Conservation (phyloP, 768 basidiomycete genomes). For the Candolleomyces efflorescens region DNA sequence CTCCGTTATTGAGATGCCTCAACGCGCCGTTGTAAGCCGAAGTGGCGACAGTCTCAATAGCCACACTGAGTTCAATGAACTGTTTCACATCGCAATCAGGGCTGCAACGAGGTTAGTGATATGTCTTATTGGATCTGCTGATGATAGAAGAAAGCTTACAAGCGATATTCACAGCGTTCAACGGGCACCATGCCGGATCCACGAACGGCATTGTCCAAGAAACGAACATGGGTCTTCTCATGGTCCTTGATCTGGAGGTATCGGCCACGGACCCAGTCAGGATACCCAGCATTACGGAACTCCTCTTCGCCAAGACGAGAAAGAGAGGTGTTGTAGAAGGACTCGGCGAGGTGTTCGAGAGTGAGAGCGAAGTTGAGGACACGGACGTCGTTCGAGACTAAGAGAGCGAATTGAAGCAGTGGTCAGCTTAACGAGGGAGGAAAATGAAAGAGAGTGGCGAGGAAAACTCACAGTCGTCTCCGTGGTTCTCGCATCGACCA, state of each 20-base stretch:
- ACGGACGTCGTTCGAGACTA: slow-evolving; percentile 10
- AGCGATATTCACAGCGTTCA: slow-evolving; percentile 55
- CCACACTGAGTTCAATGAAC: slow-evolving; percentile 47
- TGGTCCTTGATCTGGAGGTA: slow-evolving; percentile 47
- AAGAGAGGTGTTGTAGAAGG: slow-evolving; percentile 40
- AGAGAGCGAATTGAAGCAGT: no score
- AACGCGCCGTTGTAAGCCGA: slow-evolving; percentile 61
- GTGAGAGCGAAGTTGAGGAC: slow-evolving; percentile 42
- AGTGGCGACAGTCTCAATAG: slow-evolving; percentile 53
- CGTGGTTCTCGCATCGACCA: neutral
- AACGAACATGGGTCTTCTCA: slow-evolving; percentile 24
- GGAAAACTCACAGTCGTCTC: neutral
- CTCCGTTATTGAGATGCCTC: slow-evolving; percentile 39
- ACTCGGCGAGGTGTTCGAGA: slow-evolving; percentile 40
- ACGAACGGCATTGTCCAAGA: slow-evolving; percentile 37
- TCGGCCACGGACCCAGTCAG: slow-evolving; percentile 40
- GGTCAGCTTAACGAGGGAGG: neutral
- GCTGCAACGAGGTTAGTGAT: slow-evolving; percentile 19
- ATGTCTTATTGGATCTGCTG: neutral
- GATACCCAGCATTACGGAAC: slow-evolving; percentile 43
- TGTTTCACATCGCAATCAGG: slow-evolving; percentile 40
- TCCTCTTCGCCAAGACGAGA: slow-evolving; percentile 33
- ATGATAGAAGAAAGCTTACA: slow-evolving; percentile 32
- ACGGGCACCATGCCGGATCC: slow-evolving; percentile 33
- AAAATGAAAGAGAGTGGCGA: neutral